Base-by-base conservation (phyloP, 495 filamentous ascomycete species). In the Neurospora africana region DNA sequence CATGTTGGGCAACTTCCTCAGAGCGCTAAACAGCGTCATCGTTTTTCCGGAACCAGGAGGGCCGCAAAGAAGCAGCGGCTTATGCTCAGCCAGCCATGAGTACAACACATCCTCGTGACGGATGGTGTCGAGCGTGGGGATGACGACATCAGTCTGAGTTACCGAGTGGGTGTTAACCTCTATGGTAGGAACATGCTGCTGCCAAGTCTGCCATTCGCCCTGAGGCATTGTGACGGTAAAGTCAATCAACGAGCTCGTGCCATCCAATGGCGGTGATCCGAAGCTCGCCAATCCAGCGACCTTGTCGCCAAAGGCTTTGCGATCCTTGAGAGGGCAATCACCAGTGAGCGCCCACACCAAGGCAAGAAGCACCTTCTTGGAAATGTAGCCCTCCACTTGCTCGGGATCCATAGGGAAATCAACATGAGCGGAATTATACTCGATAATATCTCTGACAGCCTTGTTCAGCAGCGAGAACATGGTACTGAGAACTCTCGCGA, bases 31-130 rank as follows among this genome's bases (percentile, higher is more conserved):
- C 23, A 99, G 84, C 30, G 95, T 99, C 95, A 99, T 99, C 3
- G 95, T 99, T 84, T 99, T 99, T 83, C 95, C 95, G 44, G 95
- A 98, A 79, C 95, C 95, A 70, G 95, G 95, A 80, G 95, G 95
- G 83, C 95, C 96, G 81, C 95, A 99, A 23, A 99, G 89, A 11
- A 99, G 84, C 27, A 99, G 85, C 27, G 96, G 95, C 82, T 98
- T 99, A 81, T 99, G 95, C 77, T 99, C 95, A 13, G 96, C 95
- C 27, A 99, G 87, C 96, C 95, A 99, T 21, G 96, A 98, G 83
- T 99, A 98, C 30, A 99, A 85, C 36, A 99, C 90, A 83, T 98
- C 96, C 82, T 99, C 95, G 76, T 99, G 95, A 39, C 95, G 92
- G 44, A 98, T 89, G 58, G 96, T 99, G 80, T 99, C 95, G 68